Conservation (phyloP, 164 flowering plant genomes). For the Vitis rotundifolia region DNA sequence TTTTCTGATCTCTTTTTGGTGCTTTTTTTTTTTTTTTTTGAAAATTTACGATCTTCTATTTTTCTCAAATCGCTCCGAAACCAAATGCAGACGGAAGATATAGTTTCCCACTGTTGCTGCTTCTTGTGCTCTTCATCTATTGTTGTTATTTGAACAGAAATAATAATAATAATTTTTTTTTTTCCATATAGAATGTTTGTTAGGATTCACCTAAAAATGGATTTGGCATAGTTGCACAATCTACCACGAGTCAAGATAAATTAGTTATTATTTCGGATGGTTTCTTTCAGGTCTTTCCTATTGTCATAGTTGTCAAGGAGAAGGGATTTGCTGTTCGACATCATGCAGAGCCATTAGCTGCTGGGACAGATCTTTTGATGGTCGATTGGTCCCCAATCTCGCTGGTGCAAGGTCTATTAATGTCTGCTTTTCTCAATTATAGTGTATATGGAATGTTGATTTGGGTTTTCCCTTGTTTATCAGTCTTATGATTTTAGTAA, state of each 20-base stretch:
- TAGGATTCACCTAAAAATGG: no score
- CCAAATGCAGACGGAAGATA: background rate
- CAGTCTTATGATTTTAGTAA: no score
- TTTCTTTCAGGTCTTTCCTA: slow-evolving; percentile 17
- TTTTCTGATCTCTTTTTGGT: background rate
- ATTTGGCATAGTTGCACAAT: no score
- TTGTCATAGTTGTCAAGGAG: slow-evolving; percentile 29
- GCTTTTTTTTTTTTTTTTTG: no score
- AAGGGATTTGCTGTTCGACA: slow-evolving; percentile 39
- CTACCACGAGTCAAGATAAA: background rate
- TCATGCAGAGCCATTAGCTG: slow-evolving; percentile 26
- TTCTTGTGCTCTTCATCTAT: background rate
- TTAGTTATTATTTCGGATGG: background rate
- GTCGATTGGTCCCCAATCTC: slow-evolving; percentile 27
- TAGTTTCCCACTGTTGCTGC: background rate
- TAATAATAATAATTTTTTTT: no score
- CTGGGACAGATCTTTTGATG: slow-evolving; percentile 30
- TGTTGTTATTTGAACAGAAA: background rate
- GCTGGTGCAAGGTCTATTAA: slow-evolving; percentile 34
- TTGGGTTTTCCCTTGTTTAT: background rate
- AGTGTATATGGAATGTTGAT: background rate
- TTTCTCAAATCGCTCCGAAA: background rate
- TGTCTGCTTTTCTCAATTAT: background rate
- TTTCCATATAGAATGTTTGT: no score
- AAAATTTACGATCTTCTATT: background rate